phyloP scores from a whole-genome alignment of 1,284 basidiomycete species.

The Rhodotorula sp. region DNA sequence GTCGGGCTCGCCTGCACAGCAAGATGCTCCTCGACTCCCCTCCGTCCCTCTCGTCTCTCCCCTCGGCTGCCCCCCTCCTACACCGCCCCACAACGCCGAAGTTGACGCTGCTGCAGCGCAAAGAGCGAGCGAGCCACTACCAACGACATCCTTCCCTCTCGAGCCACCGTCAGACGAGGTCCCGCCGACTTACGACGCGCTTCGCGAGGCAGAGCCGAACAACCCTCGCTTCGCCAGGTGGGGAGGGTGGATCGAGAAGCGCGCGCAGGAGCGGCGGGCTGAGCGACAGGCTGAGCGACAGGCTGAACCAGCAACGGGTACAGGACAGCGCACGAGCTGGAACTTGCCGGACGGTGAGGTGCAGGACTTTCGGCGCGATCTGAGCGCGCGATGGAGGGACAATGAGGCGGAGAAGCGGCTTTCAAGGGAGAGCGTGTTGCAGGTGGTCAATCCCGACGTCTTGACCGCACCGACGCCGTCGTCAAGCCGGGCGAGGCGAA shows the following conservation, averaged over 20 bases:
- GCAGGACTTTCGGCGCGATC: background rate
- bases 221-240: constrained; percentile 26
- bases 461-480: background rate
- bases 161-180: background rate
- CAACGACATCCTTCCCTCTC: background rate
- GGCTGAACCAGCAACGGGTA: background rate
- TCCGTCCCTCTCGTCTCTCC: background rate
- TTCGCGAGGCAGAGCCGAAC: background rate
- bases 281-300: constrained; percentile 10
- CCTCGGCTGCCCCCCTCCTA: background rate
- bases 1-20: background rate
- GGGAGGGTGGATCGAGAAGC: constrained; percentile 28
- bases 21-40: background rate
- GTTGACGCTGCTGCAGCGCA: too few relatives aligned
- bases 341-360: constrained; percentile 1
- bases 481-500: background rate
- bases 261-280: constrained; percentile 9
- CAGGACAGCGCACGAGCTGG: constrained; percentile 6
- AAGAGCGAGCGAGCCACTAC: background rate
- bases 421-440: background rate
- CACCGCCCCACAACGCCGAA: background rate
- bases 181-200: constrained; percentile 18
- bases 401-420: constrained; percentile 6
- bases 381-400: background rate
- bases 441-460: background rate